Conservation (phyloP, 1,284 basidiomycete species). For the Xerocomus nothofagi region DNA sequence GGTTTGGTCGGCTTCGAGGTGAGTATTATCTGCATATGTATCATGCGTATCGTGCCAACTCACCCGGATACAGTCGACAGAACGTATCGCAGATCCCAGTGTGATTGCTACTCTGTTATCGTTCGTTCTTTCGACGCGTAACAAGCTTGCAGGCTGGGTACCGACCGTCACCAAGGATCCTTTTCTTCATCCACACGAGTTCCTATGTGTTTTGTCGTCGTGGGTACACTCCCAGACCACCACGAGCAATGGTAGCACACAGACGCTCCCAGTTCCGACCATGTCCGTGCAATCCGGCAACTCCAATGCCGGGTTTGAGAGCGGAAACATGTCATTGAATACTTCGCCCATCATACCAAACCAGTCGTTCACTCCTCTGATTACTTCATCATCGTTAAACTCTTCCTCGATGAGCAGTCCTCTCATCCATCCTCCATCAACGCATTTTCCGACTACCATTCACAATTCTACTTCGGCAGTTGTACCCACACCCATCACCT, state of each 20-base stretch:
- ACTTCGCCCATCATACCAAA: conserved; percentile 14
- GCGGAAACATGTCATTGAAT: conserved; percentile 12
- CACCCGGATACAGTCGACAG: conserved; percentile 52
- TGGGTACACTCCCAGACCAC: conserved; percentile 28
- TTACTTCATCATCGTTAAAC: conserved; percentile 3
- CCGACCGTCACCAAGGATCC: conserved; percentile 70
- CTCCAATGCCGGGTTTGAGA: conserved; percentile 12
- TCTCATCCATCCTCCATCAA: background rate
- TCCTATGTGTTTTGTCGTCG: conserved; percentile 44
- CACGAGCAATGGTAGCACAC: conserved; percentile 15
- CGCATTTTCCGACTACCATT: background rate
- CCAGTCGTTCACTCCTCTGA: conserved; percentile 10
- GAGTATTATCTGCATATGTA: conserved; percentile 16
- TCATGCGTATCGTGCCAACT: conserved; percentile 3
- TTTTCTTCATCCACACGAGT: conserved; percentile 63
- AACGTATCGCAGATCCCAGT: conserved; percentile 69
- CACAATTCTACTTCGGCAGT: background rate
- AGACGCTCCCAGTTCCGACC: conserved; percentile 1
- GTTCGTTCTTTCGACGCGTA: conserved; percentile 62
- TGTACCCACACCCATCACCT: conserved; percentile 8
- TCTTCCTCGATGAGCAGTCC: conserved; percentile 14
- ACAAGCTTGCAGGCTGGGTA: conserved; percentile 51
- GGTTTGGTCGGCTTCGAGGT: conserved; percentile 63
- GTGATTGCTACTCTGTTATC: conserved; percentile 69
- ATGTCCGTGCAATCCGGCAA: conserved; percentile 14